Evolutionary conservation across 2,329 filamentous ascomycete genomes (phyloP), one percentile per base, ranked within the genome.

Genomic region (Nigrospora sphaerica): DNA sequence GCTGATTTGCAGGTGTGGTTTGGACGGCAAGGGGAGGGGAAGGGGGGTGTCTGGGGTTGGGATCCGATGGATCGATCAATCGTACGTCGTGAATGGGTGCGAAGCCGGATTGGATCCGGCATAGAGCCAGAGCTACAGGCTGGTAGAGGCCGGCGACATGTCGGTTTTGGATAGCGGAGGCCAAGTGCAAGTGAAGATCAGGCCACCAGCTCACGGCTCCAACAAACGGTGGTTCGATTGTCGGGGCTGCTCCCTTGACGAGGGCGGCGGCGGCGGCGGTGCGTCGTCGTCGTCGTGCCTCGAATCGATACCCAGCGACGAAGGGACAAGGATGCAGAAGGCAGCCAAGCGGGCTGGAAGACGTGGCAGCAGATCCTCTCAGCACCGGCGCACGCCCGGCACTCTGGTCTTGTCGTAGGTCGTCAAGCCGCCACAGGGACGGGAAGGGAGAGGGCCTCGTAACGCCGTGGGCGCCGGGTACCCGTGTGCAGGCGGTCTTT

Each of bases 111-210:
- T 31, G 18, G 52, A 53, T 62, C 64, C 65, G 64, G 64, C 64
- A 51, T 53, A 51, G 52, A 57, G 64, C 65, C 65, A 67, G 62
- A 65, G 60, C 65, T 64, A 68, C 52, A 61, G 64, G 55, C 56
- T 55, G 47, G 56, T 60, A 57, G 59, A 55, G 56, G 57, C 56
- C 59, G 56, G 58, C 66, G 62, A 63, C 65, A 67, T 68, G 60
- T 63, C 63, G 59, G 57, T 55, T 51, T 52, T 56, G 47, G 55
- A 54, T 47, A 53, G 52, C 46, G 46, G 51, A 47, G 51, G 48
- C 46, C 47, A 46, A 44, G 50, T 47, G 35, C 39, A 49, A 46
- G 55, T 52, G 53, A 33, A 31, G 54, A 55, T 52, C 48, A 44
- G 49, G 43, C 32, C 46, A 50, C 45, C 48, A 46, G 42, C 32